Evolutionary conservation across 176 grass and related monocot genomes (phyloP).

Genomic region (Rhynchospora pubera): DNA sequence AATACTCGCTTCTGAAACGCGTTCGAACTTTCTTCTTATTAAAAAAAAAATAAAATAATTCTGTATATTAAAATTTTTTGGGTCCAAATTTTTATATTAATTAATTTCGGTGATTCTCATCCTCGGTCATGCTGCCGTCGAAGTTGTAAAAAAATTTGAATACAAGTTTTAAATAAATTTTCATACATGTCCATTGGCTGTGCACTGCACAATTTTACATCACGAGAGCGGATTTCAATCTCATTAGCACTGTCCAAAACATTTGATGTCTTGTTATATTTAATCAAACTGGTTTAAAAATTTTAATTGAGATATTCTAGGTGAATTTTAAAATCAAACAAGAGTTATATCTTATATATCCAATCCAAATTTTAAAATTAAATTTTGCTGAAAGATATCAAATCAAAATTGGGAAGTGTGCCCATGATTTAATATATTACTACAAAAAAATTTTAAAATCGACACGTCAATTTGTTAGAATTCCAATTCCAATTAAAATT

Average conservation of each 20-base stretch:
- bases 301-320: neutral
- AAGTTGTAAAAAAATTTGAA: neutral
- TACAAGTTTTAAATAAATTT: neutral
- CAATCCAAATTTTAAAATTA: neutral
- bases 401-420: neutral
- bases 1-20: no score
- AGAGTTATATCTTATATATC: neutral
- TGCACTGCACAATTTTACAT: neutral
- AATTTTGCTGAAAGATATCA: neutral
- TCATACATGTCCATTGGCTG: neutral
- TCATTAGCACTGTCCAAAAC: neutral
- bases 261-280: neutral
- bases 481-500: neutral
- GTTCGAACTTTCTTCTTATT: no score
- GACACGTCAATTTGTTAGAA: neutral
- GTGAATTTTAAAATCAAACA: neutral
- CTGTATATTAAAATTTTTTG: no score
- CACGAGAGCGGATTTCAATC: neutral
- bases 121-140: neutral
- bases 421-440: no score
- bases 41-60: no score
- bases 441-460: neutral
- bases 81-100: no score
- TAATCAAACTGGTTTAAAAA: neutral
- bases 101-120: constrained; percentile 9